Evolutionary conservation across 2,329 filamentous ascomycete genomes (phyloP).

Genomic region (Alternaria arborescens): DNA sequence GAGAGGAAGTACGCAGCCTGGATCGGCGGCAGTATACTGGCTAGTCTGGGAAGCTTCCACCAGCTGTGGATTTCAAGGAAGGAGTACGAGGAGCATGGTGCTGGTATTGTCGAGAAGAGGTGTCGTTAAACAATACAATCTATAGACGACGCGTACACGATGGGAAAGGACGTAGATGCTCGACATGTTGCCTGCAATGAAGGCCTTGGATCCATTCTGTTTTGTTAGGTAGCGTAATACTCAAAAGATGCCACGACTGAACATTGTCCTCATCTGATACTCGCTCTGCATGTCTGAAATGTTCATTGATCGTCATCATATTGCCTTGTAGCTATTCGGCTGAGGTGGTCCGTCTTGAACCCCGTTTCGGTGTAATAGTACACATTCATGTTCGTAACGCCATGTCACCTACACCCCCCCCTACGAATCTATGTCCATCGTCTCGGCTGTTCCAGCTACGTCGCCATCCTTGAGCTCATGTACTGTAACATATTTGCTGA

Average conservation of each 20-base stretch:
- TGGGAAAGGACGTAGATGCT: conserved; percentile 1
- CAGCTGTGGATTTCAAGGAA: conserved; percentile 99
- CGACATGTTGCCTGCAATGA: not conserved
- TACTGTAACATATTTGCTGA: conserved; percentile 92
- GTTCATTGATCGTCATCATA: conserved; percentile 24
- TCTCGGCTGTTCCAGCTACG: conserved; percentile 67
- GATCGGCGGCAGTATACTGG: conserved; percentile 96
- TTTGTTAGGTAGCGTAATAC: not conserved
- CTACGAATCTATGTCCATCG: conserved; percentile 69
- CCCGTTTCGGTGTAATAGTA: conserved; percentile 26
- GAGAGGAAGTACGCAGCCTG: conserved; percentile 93
- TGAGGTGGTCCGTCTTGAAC: conserved; percentile 3
- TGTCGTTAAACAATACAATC: conserved; percentile 73
- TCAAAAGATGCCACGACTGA: not conserved
- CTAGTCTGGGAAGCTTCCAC: conserved; percentile 95
- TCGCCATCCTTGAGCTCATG: conserved; percentile 79
- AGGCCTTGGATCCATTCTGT: not conserved
- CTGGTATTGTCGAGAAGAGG: conserved; percentile 90
- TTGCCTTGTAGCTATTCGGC: conserved; percentile 24
- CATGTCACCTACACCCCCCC: conserved; percentile 3
- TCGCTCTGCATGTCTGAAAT: not conserved
- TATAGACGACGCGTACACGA: not conserved
- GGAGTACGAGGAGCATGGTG: conserved; percentile 96
- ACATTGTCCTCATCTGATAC: not conserved
- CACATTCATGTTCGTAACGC: conserved; percentile 34